Conservation (phyloP, 768 basidiomycete species). For the Mycena belliarum region DNA sequence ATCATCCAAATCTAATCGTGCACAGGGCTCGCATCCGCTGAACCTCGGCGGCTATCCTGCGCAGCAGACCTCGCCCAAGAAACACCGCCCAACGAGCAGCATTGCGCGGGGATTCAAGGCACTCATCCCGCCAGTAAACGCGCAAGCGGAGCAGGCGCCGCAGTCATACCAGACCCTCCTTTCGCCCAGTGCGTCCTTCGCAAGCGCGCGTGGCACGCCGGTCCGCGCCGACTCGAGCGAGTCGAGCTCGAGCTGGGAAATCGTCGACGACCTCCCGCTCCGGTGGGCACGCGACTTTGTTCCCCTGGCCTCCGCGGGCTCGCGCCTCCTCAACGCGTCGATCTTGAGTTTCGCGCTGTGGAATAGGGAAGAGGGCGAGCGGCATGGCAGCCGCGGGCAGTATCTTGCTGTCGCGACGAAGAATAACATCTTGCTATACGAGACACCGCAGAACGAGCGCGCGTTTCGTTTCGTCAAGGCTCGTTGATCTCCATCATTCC, state of each 20-base stretch:
- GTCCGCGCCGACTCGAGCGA: conserved; percentile 39
- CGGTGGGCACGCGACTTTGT: conserved; percentile 90
- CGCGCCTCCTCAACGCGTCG: conserved; percentile 57
- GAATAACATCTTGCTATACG: conserved; percentile 70
- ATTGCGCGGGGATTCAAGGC: conserved; percentile 66
- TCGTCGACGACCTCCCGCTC: conserved; percentile 71
- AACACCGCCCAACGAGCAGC: conserved; percentile 55
- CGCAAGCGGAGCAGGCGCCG: conserved; percentile 17
- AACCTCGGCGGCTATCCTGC: conserved; percentile 56
- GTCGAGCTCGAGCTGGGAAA: conserved; percentile 64
- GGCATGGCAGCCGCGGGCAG: conserved; percentile 45
- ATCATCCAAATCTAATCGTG: neutral
- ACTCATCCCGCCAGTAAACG: conserved; percentile 41
- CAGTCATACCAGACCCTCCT: conserved; percentile 37
- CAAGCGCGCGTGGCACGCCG: neutral
- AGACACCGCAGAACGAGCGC: conserved; percentile 80
- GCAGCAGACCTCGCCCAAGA: conserved; percentile 49
- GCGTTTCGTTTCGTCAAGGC: conserved; percentile 85
- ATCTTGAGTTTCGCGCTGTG: conserved; percentile 71
- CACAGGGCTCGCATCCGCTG: conserved; percentile 60
- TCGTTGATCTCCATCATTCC: conserved; percentile 7
- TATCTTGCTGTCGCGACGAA: conserved; percentile 79
- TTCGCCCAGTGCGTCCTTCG: conserved; percentile 25
- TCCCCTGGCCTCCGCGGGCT: conserved; percentile 68
- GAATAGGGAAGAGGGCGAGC: conserved; percentile 49